phyloP scores from a whole-genome alignment of 805 yeast genomes.

The Candida arabinofermentans region DNA sequence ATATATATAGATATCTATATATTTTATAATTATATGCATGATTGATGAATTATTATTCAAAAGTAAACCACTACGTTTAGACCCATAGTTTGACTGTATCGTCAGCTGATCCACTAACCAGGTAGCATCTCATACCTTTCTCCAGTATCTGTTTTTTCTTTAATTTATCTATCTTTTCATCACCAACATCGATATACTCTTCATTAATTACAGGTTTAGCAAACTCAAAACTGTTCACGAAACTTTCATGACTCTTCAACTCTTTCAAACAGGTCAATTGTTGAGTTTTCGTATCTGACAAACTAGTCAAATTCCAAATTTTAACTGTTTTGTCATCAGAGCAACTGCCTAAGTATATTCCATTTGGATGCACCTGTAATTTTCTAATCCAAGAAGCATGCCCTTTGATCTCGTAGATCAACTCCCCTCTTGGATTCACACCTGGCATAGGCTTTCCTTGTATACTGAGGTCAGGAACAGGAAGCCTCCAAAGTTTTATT shows the following conservation, averaged over 20 bases:
- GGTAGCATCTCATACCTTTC: slow-evolving; percentile 53
- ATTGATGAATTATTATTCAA: not conserved
- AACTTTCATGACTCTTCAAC: slow-evolving; percentile 67
- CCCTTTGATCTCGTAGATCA: slow-evolving; percentile 57
- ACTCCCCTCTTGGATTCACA: slow-evolving; percentile 56
- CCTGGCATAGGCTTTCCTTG: slow-evolving; percentile 39
- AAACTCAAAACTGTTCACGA: slow-evolving; percentile 59
- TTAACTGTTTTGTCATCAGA: slow-evolving; percentile 76
- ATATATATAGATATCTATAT: not conserved
- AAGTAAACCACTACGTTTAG: slow-evolving; percentile 4
- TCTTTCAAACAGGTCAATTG: slow-evolving; percentile 33
- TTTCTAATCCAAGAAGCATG: slow-evolving; percentile 87
- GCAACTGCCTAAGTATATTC: slow-evolving; percentile 62
- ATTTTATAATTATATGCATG: not conserved
- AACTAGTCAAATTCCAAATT: slow-evolving; percentile 67
- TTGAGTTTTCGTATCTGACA: slow-evolving; percentile 11
- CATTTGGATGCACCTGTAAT: slow-evolving; percentile 69
- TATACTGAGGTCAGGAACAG: slow-evolving; percentile 55
- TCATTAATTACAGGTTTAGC: slow-evolving; percentile 41
- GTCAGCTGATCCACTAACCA: slow-evolving; percentile 65
- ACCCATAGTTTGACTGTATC: slow-evolving; percentile 52
- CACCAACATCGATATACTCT: slow-evolving; percentile 7
- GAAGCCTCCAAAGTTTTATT: slow-evolving; percentile 74
- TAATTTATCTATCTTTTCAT: slow-evolving; percentile 22
- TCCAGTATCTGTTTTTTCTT: slow-evolving; percentile 33